Percentiles rank a stretch among this genome's conserved stretches.
These are phyloP conservation scores for Lodderomyces pseudojiufengensis DNA, from an alignment of 1,139 yeast species.

Conservation along the genomic window DNA sequence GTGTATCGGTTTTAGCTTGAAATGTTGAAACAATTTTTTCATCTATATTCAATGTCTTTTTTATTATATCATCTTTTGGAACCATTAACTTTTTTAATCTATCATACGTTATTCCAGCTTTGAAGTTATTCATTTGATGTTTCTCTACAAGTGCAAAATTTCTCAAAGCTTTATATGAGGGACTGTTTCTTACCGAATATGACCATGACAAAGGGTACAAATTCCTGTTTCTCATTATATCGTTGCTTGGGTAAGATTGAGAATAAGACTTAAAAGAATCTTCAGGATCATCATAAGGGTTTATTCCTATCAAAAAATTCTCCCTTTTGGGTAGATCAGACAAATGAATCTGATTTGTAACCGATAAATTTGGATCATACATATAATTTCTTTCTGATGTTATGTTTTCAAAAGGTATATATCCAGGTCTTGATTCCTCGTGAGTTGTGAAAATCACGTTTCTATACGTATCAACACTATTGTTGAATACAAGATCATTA, in stretches of 20 bases:
- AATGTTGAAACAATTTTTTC: constrained; percentile 15
- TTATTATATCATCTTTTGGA: constrained; percentile 13
- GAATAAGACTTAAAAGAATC: constrained; percentile 37
- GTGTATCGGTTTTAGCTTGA: constrained; percentile 30
- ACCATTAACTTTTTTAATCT: constrained; percentile 11
- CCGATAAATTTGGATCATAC: constrained; percentile 5
- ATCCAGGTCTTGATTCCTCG: constrained; percentile 14
- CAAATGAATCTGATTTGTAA: constrained; percentile 8
- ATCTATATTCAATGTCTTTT: constrained; percentile 12
- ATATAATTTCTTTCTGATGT: constrained; percentile 6
- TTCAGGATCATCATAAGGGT: constrained; percentile 21
- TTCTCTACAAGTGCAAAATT: constrained; percentile 18
- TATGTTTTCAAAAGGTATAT: constrained; percentile 11
- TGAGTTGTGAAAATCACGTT: constrained; percentile 12
- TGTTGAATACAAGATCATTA: constrained; percentile 11
- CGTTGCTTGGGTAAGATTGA: constrained; percentile 19
- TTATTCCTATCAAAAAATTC: constrained; percentile 15
- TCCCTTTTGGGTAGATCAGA: constrained; percentile 9
- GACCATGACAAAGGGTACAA: constrained; percentile 50
- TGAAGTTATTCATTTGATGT: constrained; percentile 1
- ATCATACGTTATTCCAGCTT: constrained; percentile 7
- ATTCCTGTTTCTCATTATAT: constrained; percentile 31
- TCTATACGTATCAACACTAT: constrained; percentile 7
- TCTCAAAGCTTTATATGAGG: constrained; percentile 35
- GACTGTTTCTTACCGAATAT: constrained; percentile 44